A percentile compares a stretch with the other conserved stretches of the same genome.
These are phyloP conservation scores for Rubroboletus satanas DNA, from an alignment of 768 basidiomycete species.

Conservation along the genomic window DNA sequence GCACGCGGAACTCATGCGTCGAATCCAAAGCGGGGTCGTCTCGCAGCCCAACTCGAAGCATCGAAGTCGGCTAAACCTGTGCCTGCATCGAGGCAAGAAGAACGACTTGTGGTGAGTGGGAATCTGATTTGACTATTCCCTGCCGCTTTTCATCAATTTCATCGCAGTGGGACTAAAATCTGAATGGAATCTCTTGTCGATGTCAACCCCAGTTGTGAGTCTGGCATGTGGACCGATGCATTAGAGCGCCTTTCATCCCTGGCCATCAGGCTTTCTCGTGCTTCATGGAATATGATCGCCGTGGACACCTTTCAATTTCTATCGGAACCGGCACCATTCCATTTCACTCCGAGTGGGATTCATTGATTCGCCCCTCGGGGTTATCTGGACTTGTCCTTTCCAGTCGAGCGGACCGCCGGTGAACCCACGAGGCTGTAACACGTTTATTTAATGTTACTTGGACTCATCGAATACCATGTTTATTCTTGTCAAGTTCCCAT, in stretches of 20 bases:
- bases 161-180: slow-evolving; percentile 41
- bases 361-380: slow-evolving; percentile 31
- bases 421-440: slow-evolving; percentile 31
- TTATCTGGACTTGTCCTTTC: slow-evolving; percentile 24
- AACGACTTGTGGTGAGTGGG: slow-evolving; percentile 42
- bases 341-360: slow-evolving; percentile 21
- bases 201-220: slow-evolving; percentile 22
- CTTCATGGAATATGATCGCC: slow-evolving; percentile 31
- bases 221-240: slow-evolving; percentile 19
- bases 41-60: slow-evolving; percentile 41
- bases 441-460: slow-evolving; percentile 31
- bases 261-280: slow-evolving; percentile 36
- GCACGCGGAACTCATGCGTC: slow-evolving; percentile 40
- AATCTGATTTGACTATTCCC: slow-evolving; percentile 14
- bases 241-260: slow-evolving; percentile 22
- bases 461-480: slow-evolving; percentile 18
- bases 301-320: slow-evolving; percentile 26
- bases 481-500: slow-evolving; percentile 20
- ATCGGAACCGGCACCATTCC: slow-evolving; percentile 31
- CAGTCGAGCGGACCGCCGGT: slow-evolving; percentile 21
- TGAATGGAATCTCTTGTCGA: slow-evolving; percentile 21
- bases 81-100: slow-evolving; percentile 39
- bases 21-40: slow-evolving; percentile 45
- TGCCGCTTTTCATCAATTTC: slow-evolving; percentile 29
- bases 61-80: slow-evolving; percentile 35